Base-by-base conservation (phyloP, 2,329 filamentous ascomycete species). In the Ophiostoma tasmaniense region DNA sequence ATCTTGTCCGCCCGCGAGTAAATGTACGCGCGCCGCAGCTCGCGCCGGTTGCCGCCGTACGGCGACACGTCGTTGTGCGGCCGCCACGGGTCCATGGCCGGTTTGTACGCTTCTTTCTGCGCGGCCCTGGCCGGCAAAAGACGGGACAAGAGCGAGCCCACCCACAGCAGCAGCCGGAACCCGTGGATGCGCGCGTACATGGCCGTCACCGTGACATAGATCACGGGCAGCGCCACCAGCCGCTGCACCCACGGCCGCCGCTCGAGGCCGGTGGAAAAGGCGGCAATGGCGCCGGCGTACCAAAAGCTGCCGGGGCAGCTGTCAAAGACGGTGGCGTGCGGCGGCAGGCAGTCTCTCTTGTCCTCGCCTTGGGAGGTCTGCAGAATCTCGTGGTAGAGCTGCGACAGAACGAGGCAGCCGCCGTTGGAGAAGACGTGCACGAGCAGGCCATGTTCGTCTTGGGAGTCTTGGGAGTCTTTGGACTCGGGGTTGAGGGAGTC, bases 341-440 rank as follows among this genome's bases (percentile, higher is more conserved):
- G 74, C 37, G 82, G 82, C 67, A 83, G 75, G 13, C 67, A 70
- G n/a, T 25, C 52, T 1, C 20, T 25, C 5, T 65, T 64, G 62
- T 42, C 14, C 3, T 39, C 13, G 25, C 11, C 5, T n/a, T 14
- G 5, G 5, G 35, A 25, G 10, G 64, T 45, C 22, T 25, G 33
- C n/a, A 37, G 50, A 11, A 73, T 67, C 14, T 76, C 73, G 35
- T 75, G 71, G 68, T 80, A 80, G 22, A 83, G 73, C 50, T 77
- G 76, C 39, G 75, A 75, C 22, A 82, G 78, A 39, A 79, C 79
- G 67, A 78, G 78, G 30, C 80, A 77, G 64, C 84, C 84, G 67
- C 83, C 83, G 71, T 86, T 85, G 52, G 83, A 85, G 73, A 85
- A 85, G 42, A 80, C 70, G 72, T 85, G 84, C 14, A 83, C 73